These are phyloP conservation scores for Debaryomyces tyrocola DNA, from an alignment of 805 yeast genomes.

Conservation along the genomic window DNA sequence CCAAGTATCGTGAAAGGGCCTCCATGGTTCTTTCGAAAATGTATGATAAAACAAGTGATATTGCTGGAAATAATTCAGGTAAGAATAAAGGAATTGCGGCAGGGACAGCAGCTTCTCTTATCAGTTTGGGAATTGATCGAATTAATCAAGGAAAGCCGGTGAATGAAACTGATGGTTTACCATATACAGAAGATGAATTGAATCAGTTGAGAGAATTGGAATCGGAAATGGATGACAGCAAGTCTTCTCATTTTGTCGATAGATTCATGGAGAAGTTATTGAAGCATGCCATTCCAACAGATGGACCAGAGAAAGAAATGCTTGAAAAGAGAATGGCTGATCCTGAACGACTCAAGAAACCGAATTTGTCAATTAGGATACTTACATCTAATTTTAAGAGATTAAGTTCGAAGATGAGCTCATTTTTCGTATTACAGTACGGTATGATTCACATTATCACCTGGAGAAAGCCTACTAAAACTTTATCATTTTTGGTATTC, in stretches of 20 bases:
- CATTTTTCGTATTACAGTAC: slow-evolving; percentile 60
- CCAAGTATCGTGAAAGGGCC: slow-evolving; percentile 8
- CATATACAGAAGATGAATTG: slow-evolving; percentile 26
- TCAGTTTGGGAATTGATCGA: slow-evolving; percentile 32
- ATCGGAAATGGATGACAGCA: slow-evolving; percentile 13
- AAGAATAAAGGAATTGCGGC: slow-evolving; percentile 35
- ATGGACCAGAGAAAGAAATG: slow-evolving; percentile 46
- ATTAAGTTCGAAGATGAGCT: slow-evolving; percentile 55
- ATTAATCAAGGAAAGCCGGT: slow-evolving; percentile 9
- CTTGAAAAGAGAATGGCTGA: slow-evolving; percentile 44
- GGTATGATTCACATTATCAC: slow-evolving; percentile 58
- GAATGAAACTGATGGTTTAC: background rate
- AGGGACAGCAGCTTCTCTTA: slow-evolving; percentile 35
- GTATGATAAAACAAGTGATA: slow-evolving; percentile 23
- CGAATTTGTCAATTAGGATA: slow-evolving; percentile 57
- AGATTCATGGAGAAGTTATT: slow-evolving; percentile 53
- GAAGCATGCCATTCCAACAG: slow-evolving; percentile 49
- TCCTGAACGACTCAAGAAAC: slow-evolving; percentile 43
- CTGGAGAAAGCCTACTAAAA: slow-evolving; percentile 76
- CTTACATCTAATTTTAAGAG: slow-evolving; percentile 58
- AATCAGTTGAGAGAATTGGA: slow-evolving; percentile 27
- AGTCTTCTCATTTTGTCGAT: slow-evolving; percentile 55
- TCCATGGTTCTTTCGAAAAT: slow-evolving; percentile 15
- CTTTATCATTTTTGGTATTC: slow-evolving; percentile 56
- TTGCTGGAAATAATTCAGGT: slow-evolving; percentile 25